Evolutionary conservation across 2,329 filamentous ascomycete genomes (phyloP), one percentile per base, ranked within the genome.

Genomic region (Colletotrichum sp.): DNA sequence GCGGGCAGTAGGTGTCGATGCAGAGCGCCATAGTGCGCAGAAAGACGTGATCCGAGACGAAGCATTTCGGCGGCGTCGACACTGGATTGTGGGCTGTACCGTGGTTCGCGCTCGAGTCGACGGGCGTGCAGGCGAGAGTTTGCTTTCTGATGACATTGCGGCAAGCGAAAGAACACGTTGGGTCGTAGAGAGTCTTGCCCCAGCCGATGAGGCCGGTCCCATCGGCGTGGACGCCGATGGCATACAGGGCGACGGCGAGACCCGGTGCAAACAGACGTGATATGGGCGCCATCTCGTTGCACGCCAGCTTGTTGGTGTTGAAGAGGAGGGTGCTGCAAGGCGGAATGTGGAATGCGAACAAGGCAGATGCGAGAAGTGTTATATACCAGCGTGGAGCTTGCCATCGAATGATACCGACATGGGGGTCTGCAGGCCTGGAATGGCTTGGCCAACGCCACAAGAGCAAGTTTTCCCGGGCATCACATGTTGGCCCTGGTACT

Each of bases 151-250:
- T 71, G 34, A 71, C 70, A 30, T 77, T 78, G 3, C 77, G 77
- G 62, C 82, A 82, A 16, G 79, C 77, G 59, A 79, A 83, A 14
- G 82, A 80, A 61, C 83, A 84, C 14, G 78, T 76, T 5, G 82
- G 81, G 18, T 63, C 43, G 62, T 77, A 77, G 28, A 77, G 69
- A 3, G 13, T 66, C 32, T 73, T 70, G 69, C 72, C 75, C 62
- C 69, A 73, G 26, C 76, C 76, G 55, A 77, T 76, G 32, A 77
- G 71, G 21, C 76, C 76, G 21, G 21, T 69, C 26, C 66, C 66
- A 9, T 75, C 72, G 18, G 24, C 68, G 8, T 61, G 62, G 12
- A 67, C 68, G 36, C 38, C 56, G 5, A 28, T 8, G 28, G 36
- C 30, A n/a, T 58, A 66, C 24, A 71, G 34, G 18, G 68, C 56